Evolutionary conservation across 352 stramenopile species (phyloP), one percentile per base, ranked within the genome.

Genomic region (Phytophthora aleatoria): DNA sequence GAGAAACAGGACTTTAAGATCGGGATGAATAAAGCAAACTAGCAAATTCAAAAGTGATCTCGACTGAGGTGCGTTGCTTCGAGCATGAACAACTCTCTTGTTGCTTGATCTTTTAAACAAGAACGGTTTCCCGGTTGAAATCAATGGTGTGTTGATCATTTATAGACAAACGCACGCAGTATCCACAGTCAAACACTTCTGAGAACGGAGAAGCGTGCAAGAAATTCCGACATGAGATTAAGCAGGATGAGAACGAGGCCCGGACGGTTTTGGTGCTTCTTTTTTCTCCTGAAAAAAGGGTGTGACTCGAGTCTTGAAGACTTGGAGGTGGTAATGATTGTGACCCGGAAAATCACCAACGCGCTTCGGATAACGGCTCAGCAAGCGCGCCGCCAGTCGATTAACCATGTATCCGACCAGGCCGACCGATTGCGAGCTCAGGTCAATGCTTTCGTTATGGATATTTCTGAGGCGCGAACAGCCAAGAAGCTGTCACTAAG

Each of bases 41-140:
- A 7, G 12, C 33, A 52, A 71, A 58, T 66, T 71, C 24, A 47
- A 59, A 67, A 67, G 31, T 71, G 44, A 31, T 53, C 6, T 33
- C 10, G n/a, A 15, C 5, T 11, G 28, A 28, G 47, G 20, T 24
- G 30, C 8, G 28, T 27, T 53, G 16, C 47, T 16, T 5, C 28
- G 15, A 12, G 33, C 15, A 41, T 50, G 55, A 31, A 13, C 33
- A 20, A 20, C 30, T 3, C 13, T 16, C 5, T 47, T 28, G 24
- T 28, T 39, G 47, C 60, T 61, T 67, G 39, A 54, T 64, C 41
- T 54, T 42, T 60, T 51, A 26, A 30, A 41, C 5, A 44, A 16
- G 9, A 55, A 61, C 44, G 24, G 57, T 58, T 64, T 58, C 51
- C 49, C 28, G 24, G 15, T 49, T 53, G 30, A 52, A 43, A 36